Base-by-base conservation (phyloP, 129 eudicot genomes). In the Artemisia annua region DNA sequence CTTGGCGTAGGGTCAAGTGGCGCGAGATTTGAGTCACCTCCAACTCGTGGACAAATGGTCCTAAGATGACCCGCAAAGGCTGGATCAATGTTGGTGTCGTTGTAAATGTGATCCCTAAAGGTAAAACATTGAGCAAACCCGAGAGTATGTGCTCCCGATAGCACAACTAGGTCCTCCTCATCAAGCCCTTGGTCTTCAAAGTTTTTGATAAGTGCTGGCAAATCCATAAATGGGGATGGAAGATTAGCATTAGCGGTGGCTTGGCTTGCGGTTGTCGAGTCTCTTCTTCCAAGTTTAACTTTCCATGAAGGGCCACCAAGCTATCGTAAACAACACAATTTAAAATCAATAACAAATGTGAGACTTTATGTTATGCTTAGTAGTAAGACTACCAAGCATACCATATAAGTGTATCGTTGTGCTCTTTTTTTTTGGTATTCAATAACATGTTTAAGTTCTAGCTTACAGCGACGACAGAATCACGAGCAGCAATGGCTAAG, bases 121-220 rank as follows among this genome's bases (percentile, higher is more conserved):
- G 68, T 30, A 20, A 44, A 19, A 69, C 84, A 80, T 9, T 67
- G 66, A 52, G 81, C 51, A 0, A 63, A 70, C 35, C 78, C 81
- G 22, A 80, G 26, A n/a, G 81, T 63, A 48, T 75, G 81, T 32
- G 84, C 88, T 61, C 96, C 96, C 12, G 86, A 85, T 5, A 89
- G 76, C 15, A 71, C 82, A 50, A 87, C 91, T 18, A 89, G 78
- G 74, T 89, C 96, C 5, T 71, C 69, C 35, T 73, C 66, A 20
- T 80, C 64, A 2, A 89, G 85, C 60, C 87, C 87, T 57, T 86
- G 74, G 55, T 75, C 76, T 18, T 53, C 14, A 65, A 86, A 86
- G 46, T 51, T 52, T 35, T 72, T 24, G 1, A 71, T 59, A 17
- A 82, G 79, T 1, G 69, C 63, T 0, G 50, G 54, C 15, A 82